Conservation (phyloP, 352 stramenopile genomes). For the Hyaloperonospora brassicae region DNA sequence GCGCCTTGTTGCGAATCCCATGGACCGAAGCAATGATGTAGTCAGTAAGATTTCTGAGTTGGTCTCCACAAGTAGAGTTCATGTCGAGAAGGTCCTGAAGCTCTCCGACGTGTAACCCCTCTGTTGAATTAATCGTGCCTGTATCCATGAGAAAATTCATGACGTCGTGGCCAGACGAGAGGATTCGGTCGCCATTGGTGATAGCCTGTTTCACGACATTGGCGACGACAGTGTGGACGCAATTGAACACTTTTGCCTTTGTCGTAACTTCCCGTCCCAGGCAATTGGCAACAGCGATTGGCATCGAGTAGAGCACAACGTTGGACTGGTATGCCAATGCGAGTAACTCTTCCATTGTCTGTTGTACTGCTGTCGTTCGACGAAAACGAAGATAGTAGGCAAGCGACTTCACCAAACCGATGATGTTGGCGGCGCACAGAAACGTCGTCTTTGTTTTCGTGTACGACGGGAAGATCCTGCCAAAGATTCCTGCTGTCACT, state of each 20-base stretch:
- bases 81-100: conserved; percentile 26
- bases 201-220: conserved; percentile 21
- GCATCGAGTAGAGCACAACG: conserved; percentile 19
- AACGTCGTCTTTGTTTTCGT: conserved; percentile 23
- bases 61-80: conserved; percentile 25
- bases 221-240: conserved; percentile 18
- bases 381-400: conserved; percentile 22
- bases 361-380: conserved; percentile 13
- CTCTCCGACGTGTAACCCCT: conserved; percentile 16
- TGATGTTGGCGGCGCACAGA: conserved; percentile 26
- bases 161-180: conserved; percentile 18
- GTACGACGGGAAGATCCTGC: conserved; percentile 21
- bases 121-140: conserved; percentile 9
- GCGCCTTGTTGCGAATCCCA: conserved; percentile 16
- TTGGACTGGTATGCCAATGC: conserved; percentile 24
- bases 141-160: conserved; percentile 16
- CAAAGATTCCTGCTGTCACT: conserved; percentile 37
- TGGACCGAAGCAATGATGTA: conserved; percentile 16
- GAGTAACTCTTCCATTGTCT: conserved; percentile 21
- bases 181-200: conserved; percentile 23
- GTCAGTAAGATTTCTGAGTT: conserved; percentile 28
- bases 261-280: conserved; percentile 13
- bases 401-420: conserved; percentile 21
- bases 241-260: conserved; percentile 7
- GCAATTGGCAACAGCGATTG: conserved; percentile 23